Evolutionary conservation across 129 eudicot species (phyloP), one percentile per base, ranked within the genome.

Genomic region (Apium graveolens): DNA sequence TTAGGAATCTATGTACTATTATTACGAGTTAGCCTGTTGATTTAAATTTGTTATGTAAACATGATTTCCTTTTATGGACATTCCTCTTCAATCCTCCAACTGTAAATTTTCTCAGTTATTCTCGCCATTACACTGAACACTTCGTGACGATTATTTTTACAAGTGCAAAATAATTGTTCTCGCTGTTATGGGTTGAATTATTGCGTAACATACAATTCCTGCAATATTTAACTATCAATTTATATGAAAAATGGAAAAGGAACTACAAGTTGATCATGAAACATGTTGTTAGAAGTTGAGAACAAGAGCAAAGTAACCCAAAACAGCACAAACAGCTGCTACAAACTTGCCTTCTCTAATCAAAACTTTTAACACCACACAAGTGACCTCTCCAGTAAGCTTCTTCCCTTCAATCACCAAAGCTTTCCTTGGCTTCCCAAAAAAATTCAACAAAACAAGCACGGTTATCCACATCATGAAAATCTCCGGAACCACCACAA

Each of bases 401-500:
- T 74, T 16, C 60, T 74, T 74, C 13, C 77, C 97, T 73, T 91
- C 97, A 38, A 87, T 82, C 80, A 91, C 97, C 86, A 94, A 72
- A 39, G 79, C 79, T 84, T 81, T 84, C 45, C 96, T 72, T 11
- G 91, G 86, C 81, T 84, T 90, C 9, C 98, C 97, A 13, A 81
- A 88, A 41, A 94, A 44, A 16, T 9, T 74, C 57, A 74, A 9
- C 62, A 74, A 44, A 74, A 74, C 77, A 49, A 74, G 57, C 13
- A 74, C 26, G 0, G 57, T 87, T 42, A 90, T 93, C 98, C 98
- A 93, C 37, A 97, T 85, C 32, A 93, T 91, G 44, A 93, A 49
- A 17, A 90, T 89, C 3, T 95, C 97, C 49, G 98, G 98, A 8
- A 91, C 79, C 73, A 89, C 95, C 57, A 91, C 98, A 20, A 91